These are phyloP conservation scores for Curvularia spicifera DNA, from an alignment of 2,329 filamentous ascomycete species.

Conservation along the genomic window DNA sequence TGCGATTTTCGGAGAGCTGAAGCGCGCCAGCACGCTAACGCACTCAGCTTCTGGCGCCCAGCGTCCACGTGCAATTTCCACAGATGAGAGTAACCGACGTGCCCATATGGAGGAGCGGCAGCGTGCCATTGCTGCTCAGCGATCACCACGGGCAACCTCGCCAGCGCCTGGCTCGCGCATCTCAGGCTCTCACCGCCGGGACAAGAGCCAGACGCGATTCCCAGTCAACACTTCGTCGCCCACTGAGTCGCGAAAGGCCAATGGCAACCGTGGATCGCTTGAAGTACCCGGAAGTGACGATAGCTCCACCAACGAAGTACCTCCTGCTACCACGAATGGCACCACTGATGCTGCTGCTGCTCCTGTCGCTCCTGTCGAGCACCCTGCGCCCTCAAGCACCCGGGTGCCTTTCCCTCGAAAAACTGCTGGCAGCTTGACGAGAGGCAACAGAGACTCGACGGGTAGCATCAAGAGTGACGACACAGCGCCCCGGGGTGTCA, in stretches of 20 bases:
- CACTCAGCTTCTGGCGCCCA: conserved; percentile 63
- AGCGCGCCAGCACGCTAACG: conserved; percentile 78
- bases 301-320: conserved; percentile 46
- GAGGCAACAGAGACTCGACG: conserved; percentile 48
- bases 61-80: conserved; percentile 86
- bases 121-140: conserved; percentile 71
- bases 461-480: conserved; percentile 55
- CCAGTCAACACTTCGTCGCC: conserved; percentile 70
- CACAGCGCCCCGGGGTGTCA: conserved; percentile 61
- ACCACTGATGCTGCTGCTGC: conserved; percentile 39
- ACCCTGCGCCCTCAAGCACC: conserved; percentile 44
- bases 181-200: conserved; percentile 63
- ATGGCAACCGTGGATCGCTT: conserved; percentile 70
- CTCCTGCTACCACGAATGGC: conserved; percentile 45
- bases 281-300: conserved; percentile 75
- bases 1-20: conserved; percentile 92
- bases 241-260: conserved; percentile 59
- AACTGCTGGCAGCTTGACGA: conserved; percentile 44
- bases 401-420: conserved; percentile 46
- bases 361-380: conserved; percentile 28
- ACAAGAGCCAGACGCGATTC: conserved; percentile 83
- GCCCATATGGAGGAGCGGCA: conserved; percentile 93
- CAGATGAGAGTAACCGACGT: conserved; percentile 92
- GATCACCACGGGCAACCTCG: conserved; percentile 72
- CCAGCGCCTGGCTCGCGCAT: conserved; percentile 66